A percentile compares a stretch with the other conserved stretches of the same genome.
phyloP scores from a whole-genome alignment of 2,329 filamentous ascomycete genomes.

The Colletotrichum truncatum region DNA sequence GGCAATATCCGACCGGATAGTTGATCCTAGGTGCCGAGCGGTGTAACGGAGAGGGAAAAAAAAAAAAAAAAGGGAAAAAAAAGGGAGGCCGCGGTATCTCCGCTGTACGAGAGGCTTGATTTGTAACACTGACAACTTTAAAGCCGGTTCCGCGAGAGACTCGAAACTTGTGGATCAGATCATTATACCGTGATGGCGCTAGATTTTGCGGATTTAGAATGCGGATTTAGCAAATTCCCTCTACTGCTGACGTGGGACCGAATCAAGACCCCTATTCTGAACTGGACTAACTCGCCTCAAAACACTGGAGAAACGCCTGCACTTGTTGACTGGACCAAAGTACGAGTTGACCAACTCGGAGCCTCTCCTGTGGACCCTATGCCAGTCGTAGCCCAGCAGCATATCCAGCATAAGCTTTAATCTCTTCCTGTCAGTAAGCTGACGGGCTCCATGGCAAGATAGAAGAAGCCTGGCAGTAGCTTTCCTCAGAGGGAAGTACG shows the following conservation, averaged over 20 bases:
- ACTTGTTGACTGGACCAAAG: background rate
- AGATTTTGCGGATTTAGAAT: background rate
- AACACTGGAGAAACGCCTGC: background rate
- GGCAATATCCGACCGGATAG: no score
- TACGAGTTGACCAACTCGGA: background rate
- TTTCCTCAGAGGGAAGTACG: background rate
- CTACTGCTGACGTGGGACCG: constrained; percentile 9
- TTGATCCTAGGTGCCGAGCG: no score
- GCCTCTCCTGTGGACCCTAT: background rate
- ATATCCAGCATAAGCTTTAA: constrained; percentile 1
- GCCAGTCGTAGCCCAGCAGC: background rate
- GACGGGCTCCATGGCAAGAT: constrained; percentile 2
- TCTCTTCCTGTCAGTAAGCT: constrained; percentile 1
- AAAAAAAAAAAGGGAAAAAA: no score
- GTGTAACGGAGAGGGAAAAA: no score
- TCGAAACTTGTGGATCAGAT: background rate
- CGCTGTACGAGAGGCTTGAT: background rate
- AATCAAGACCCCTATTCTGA: background rate
- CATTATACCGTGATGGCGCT: background rate
- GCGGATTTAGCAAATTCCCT: background rate
- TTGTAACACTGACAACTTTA: background rate
- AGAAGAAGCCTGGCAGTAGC: background rate
- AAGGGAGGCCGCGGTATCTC: background rate
- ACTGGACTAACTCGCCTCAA: background rate
- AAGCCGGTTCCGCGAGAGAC: background rate